Conservation (phyloP, 2,329 filamentous ascomycete genomes). For the Arthrobotrys iridis region DNA sequence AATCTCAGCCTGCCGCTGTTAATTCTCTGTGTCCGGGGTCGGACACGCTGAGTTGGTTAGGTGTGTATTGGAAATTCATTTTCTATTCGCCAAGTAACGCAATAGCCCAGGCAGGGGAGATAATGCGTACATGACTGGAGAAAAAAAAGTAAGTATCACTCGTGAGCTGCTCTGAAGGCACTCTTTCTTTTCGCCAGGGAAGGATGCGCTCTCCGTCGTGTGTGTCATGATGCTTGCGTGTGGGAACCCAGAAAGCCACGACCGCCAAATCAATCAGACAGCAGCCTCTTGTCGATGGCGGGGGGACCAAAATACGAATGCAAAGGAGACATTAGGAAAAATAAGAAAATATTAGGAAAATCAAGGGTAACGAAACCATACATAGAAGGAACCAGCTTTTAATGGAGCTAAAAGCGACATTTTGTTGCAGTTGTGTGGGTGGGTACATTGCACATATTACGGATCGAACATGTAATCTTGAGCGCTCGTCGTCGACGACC, state of each 20-base stretch:
- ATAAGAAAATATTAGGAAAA: slow-evolving; percentile 28
- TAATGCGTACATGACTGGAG: slow-evolving; percentile 9
- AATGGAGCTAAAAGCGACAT: slow-evolving; percentile 20
- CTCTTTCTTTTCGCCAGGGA: slow-evolving; percentile 23
- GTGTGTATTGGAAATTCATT: slow-evolving; percentile 34
- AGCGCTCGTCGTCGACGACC: slow-evolving; percentile 18
- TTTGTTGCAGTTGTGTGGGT: slow-evolving; percentile 38
- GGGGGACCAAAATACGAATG: slow-evolving; percentile 47
- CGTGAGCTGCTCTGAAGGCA: slow-evolving; percentile 30
- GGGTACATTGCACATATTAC: slow-evolving; percentile 32
- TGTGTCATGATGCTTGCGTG: slow-evolving; percentile 54
- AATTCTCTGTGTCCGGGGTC: slow-evolving; percentile 31
- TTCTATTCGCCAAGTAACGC: slow-evolving; percentile 52
- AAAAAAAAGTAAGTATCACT: slow-evolving; percentile 38
- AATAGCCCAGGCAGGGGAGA: slow-evolving; percentile 47
- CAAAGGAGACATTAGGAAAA: slow-evolving; percentile 26
- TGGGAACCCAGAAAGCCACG: slow-evolving; percentile 44
- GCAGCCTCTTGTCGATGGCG: slow-evolving; percentile 50
- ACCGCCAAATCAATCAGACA: slow-evolving; percentile 54
- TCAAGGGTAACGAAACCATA: slow-evolving; percentile 39
- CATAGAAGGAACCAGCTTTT: slow-evolving; percentile 27
- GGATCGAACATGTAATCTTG: slow-evolving; percentile 25
- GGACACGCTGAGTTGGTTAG: slow-evolving; percentile 53
- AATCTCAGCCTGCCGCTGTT: slow-evolving; percentile 27
- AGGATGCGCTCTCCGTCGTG: slow-evolving; percentile 35